These are phyloP conservation scores for Themeda triandra DNA, from an alignment of 176 grass and related monocot genomes.

Conservation along the genomic window DNA sequence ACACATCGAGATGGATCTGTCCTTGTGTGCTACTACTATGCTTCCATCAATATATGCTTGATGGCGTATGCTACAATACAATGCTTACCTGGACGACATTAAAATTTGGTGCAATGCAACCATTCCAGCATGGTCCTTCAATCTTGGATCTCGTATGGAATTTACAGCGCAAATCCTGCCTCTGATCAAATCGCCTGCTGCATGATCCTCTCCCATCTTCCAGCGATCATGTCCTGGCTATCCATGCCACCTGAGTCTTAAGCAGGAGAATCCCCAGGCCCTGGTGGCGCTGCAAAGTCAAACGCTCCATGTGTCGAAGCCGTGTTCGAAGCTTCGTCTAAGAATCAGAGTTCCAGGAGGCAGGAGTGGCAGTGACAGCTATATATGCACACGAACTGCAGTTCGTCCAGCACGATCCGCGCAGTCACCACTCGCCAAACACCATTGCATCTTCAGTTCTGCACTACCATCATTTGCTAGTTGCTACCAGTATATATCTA, in stretches of 20 bases:
- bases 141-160: not conserved
- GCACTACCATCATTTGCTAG: not conserved
- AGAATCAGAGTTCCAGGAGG: not conserved
- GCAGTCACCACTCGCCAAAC: not conserved
- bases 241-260: not conserved
- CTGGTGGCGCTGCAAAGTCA: not conserved
- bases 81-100: not conserved
- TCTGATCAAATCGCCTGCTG: not conserved
- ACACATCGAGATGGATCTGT: not conserved
- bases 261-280: not conserved
- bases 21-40: not conserved
- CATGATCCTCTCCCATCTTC: not conserved
- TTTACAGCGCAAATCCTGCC: conserved; percentile 1
- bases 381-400: not conserved
- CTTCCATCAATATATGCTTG: not conserved
- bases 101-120: not conserved
- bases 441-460: not conserved
- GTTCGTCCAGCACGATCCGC: not conserved
- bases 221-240: not conserved
- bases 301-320: not conserved
- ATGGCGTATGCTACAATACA: not conserved
- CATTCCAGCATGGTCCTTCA: not conserved
- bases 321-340: not conserved
- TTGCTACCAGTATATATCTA: not conserved
- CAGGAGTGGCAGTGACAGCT: not conserved